Evolutionary conservation across 257 asterid species (phyloP).

Genomic region (Nicotiana sylvestris): DNA sequence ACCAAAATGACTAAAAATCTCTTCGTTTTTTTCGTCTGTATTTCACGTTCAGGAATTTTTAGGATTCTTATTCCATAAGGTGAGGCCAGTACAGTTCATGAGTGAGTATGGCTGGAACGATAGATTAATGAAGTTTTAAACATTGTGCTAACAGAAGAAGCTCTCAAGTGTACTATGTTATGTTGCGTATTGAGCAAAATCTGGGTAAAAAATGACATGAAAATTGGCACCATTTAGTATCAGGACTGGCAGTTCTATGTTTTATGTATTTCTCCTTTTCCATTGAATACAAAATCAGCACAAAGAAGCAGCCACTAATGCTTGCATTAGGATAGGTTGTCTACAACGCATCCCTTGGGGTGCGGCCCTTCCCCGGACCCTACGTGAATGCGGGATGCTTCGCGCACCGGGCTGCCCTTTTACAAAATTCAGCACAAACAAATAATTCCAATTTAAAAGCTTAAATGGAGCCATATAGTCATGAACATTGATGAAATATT

Average conservation of each 20-base stretch:
- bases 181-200: no score
- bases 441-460: neutral
- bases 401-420: no score
- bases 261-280: neutral
- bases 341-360: no score
- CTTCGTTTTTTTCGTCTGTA: neutral
- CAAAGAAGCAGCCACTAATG: no score
- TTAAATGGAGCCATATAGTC: neutral
- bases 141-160: neutral
- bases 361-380: no score
- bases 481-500: neutral
- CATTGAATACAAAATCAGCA: neutral
- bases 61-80: neutral
- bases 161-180: neutral
- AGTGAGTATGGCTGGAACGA: neutral
- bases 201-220: no score
- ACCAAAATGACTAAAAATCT: neutral
- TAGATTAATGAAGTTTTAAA: neutral
- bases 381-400: no score
- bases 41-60: no score
- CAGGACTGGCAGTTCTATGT: neutral
- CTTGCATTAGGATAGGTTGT: no score
- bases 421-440: neutral
- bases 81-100: neutral
- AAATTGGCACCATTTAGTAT: no score